A percentile compares a stretch with the other conserved stretches of the same genome.
These are phyloP conservation scores for Ceriops decandra DNA, from an alignment of 345 rosid species.

Conservation along the genomic window DNA sequence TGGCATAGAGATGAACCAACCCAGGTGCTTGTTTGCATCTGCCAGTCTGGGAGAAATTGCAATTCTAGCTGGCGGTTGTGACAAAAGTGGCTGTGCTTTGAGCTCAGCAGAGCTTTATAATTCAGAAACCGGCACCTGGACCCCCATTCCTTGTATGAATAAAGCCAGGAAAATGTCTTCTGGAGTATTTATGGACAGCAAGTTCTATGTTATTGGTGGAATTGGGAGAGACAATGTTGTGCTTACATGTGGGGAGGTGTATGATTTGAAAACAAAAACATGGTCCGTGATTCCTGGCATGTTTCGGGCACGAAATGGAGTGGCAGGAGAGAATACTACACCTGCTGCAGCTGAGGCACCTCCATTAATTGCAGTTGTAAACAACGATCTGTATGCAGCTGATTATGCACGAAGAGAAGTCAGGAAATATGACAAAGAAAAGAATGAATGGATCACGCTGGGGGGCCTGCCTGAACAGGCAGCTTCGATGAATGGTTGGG, in stretches of 20 bases:
- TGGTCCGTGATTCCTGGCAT: slow-evolving; percentile 66
- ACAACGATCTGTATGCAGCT: slow-evolving; percentile 70
- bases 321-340: slow-evolving; percentile 15
- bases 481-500: slow-evolving; percentile 74
- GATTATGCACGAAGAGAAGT: slow-evolving; percentile 52
- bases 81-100: slow-evolving; percentile 45
- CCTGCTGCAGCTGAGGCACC: slow-evolving; percentile 55
- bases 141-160: slow-evolving; percentile 52
- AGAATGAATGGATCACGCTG: slow-evolving; percentile 42
- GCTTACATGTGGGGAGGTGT: slow-evolving; percentile 62
- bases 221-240: slow-evolving; percentile 37
- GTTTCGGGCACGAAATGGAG: slow-evolving; percentile 44
- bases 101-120: slow-evolving; percentile 65
- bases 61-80: slow-evolving; percentile 81
- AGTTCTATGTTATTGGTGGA: slow-evolving; percentile 81
- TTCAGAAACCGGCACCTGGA: slow-evolving; percentile 55
- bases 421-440: slow-evolving; percentile 52
- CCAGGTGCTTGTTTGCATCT: slow-evolving; percentile 77
- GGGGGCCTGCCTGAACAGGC: slow-evolving; percentile 60
- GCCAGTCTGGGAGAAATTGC: slow-evolving; percentile 61
- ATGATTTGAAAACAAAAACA: slow-evolving; percentile 44
- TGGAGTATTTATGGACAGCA: slow-evolving; percentile 73
- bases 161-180: slow-evolving; percentile 72
- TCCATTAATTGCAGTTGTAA: slow-evolving; percentile 71
- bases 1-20: slow-evolving; percentile 39